phyloP scores from a whole-genome alignment of 495 filamentous ascomycete species.

The Darksidea phi region DNA sequence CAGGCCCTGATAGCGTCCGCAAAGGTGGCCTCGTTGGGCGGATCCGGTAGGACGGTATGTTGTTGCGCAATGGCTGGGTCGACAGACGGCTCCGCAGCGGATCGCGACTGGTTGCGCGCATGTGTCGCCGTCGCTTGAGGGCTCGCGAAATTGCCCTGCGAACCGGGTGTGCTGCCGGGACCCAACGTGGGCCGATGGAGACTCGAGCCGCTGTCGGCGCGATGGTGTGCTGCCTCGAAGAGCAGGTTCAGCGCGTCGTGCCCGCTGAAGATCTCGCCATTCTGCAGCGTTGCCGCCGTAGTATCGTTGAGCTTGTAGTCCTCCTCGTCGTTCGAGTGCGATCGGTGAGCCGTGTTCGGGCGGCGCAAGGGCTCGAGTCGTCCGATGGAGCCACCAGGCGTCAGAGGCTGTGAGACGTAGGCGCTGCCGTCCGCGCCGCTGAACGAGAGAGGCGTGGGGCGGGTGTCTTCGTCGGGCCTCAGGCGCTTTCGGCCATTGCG shows the following conservation, averaged over 20 bases:
- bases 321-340: conserved; percentile 39
- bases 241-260: conserved; percentile 70
- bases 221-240: conserved; percentile 60
- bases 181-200: conserved; percentile 25
- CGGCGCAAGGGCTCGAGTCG: conserved; percentile 57
- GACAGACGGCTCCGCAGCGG: conserved; percentile 12
- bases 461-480: conserved; percentile 29
- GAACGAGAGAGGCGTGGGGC: conserved; percentile 21
- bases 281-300: conserved; percentile 63
- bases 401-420: conserved; percentile 53
- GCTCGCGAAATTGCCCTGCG: conserved; percentile 35
- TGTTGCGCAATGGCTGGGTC: conserved; percentile 31
- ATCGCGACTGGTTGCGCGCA: conserved; percentile 12
- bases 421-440: conserved; percentile 26
- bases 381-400: conserved; percentile 62
- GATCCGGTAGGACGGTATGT: conserved; percentile 8
- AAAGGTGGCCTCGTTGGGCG: conserved; percentile 43
- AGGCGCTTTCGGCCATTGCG: conserved; percentile 44
- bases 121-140: conserved; percentile 33
- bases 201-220: conserved; percentile 37
- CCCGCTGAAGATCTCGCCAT: conserved; percentile 62
- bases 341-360: conserved; percentile 29
- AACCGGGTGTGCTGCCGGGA: conserved; percentile 32
- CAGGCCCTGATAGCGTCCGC: conserved; percentile 77
- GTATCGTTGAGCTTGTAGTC: conserved; percentile 54